Percentiles rank a stretch among this genome's conserved stretches.
phyloP scores from a whole-genome alignment of 305 asterid species.

The Fraxinus latifolia region DNA sequence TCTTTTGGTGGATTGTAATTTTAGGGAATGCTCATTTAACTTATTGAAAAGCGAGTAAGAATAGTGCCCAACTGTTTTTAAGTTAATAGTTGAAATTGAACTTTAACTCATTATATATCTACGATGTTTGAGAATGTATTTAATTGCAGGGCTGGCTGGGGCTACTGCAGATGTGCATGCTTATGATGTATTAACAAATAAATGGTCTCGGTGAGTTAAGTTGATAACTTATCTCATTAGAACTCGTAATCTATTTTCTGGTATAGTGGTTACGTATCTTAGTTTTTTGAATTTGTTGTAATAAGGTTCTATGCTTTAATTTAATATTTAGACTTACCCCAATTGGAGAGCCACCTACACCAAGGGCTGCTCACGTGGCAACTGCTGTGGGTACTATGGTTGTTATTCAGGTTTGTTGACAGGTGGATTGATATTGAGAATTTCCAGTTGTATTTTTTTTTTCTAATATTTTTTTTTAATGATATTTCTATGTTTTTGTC shows the following conservation, averaged over 20 bases:
- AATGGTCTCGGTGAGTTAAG: conserved; percentile 81
- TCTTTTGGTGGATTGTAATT: not conserved
- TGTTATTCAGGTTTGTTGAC: conserved; percentile 79
- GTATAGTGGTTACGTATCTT: conserved; percentile 11
- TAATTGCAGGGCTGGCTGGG: conserved; percentile 87
- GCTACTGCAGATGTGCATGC: conserved; percentile 98
- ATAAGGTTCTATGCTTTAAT: conserved; percentile 16
- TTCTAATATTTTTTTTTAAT: not conserved
- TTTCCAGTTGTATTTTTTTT: not conserved
- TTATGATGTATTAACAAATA: conserved; percentile 81
- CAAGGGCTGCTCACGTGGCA: conserved; percentile 99
- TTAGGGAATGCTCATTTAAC: not conserved
- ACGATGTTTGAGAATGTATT: conserved; percentile 25
- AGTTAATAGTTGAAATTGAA: not conserved
- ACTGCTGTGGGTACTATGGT: conserved; percentile 99
- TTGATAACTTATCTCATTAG: not conserved
- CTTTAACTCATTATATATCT: not conserved
- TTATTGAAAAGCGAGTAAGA: not conserved
- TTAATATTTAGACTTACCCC: conserved; percentile 65
- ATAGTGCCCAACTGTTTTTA: not conserved
- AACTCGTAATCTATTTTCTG: not conserved
- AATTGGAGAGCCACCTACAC: conserved; percentile 98
- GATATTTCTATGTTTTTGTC: conserved; percentile 15
- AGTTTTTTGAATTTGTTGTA: conserved; percentile 5
- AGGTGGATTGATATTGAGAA: conserved; percentile 13